A percentile compares a stretch with the other conserved stretches of the same genome.
Evolutionary conservation across 2,329 filamentous ascomycete genomes (phyloP).

Genomic region (Aspergillus neoniger): DNA sequence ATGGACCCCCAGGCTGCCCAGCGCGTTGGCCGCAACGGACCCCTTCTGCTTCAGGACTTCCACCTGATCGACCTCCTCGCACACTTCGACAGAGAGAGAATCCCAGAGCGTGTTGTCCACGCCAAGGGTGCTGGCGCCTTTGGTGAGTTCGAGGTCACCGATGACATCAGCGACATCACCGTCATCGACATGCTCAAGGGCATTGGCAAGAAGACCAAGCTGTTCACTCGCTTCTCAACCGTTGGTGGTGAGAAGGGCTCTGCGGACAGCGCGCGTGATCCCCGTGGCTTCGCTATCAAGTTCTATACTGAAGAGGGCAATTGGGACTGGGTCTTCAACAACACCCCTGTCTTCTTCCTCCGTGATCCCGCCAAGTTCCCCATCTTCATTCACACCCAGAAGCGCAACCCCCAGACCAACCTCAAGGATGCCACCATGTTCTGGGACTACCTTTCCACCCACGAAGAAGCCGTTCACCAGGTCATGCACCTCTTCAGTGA

Average conservation of each 20-base stretch:
- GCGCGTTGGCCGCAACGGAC: constrained; percentile 59
- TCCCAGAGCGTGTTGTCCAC: constrained; percentile 47
- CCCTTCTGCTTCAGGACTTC: constrained; percentile 65
- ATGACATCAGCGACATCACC: constrained; percentile 54
- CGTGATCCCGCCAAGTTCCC: constrained; percentile 73
- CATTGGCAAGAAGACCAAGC: constrained; percentile 68
- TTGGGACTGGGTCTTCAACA: constrained; percentile 72
- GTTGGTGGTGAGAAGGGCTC: constrained; percentile 74
- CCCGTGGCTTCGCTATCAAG: constrained; percentile 71
- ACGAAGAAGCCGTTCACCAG: constrained; percentile 65
- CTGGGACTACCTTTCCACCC: constrained; percentile 64
- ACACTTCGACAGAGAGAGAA: constrained; percentile 45
- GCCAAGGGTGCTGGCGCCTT: constrained; percentile 47
- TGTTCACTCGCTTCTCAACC: constrained; percentile 71
- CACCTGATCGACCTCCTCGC: constrained; percentile 64
- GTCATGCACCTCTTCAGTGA: constrained; percentile 68
- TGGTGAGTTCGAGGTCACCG: constrained; percentile 48
- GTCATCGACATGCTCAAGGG: constrained; percentile 53
- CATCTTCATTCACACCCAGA: constrained; percentile 73
- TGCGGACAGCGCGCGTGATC: constrained; percentile 70
- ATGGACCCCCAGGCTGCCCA: constrained; percentile 56
- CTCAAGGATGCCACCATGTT: constrained; percentile 70
- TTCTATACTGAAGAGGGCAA: constrained; percentile 75
- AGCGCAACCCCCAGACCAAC: constrained; percentile 71
- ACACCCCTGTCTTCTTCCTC: constrained; percentile 75